Evolutionary conservation across 441 rosid genomes (phyloP).

Genomic region (Pelargonium australe): DNA sequence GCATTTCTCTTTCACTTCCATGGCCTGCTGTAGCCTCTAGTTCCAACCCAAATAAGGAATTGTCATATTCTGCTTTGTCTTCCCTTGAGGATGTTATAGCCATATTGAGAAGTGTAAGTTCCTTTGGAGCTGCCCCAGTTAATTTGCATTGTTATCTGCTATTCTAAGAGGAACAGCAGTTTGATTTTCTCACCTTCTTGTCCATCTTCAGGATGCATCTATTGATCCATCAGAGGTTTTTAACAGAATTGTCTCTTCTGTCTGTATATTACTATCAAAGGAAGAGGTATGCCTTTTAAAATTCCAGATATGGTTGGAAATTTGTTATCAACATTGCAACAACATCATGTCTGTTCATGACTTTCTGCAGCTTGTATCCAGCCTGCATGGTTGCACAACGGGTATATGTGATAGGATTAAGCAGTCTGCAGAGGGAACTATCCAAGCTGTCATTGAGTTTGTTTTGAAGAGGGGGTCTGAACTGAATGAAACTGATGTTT

Average conservation of each 20-base stretch:
- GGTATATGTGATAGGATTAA: constrained; percentile 86
- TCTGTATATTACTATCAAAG: constrained; percentile 62
- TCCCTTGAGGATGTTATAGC: constrained; percentile 98
- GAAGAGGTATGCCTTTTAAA: constrained; percentile 58
- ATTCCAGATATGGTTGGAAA: constrained; percentile 16
- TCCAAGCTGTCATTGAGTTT: constrained; percentile 90
- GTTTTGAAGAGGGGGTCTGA: constrained; percentile 75
- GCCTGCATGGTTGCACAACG: constrained; percentile 64
- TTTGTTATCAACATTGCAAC: constrained; percentile 7
- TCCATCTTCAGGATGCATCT: constrained; percentile 81
- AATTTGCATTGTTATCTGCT: not conserved
- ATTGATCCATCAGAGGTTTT: constrained; percentile 99
- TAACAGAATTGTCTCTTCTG: constrained; percentile 84
- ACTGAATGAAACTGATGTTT: constrained; percentile 66
- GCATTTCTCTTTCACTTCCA: constrained; percentile 93
- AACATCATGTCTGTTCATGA: constrained; percentile 24
- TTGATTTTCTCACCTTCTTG: constrained; percentile 1
- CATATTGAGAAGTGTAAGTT: constrained; percentile 84
- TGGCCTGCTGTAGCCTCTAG: constrained; percentile 49
- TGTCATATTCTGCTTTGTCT: constrained; percentile 71
- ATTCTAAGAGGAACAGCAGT: constrained; percentile 6
- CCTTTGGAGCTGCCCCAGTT: constrained; percentile 10
- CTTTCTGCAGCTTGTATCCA: constrained; percentile 74
- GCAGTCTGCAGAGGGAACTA: constrained; percentile 96
- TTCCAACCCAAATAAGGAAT: constrained; percentile 52